Conservation (phyloP, 2,329 filamentous ascomycete species). For the Fusarium equiseti region DNA sequence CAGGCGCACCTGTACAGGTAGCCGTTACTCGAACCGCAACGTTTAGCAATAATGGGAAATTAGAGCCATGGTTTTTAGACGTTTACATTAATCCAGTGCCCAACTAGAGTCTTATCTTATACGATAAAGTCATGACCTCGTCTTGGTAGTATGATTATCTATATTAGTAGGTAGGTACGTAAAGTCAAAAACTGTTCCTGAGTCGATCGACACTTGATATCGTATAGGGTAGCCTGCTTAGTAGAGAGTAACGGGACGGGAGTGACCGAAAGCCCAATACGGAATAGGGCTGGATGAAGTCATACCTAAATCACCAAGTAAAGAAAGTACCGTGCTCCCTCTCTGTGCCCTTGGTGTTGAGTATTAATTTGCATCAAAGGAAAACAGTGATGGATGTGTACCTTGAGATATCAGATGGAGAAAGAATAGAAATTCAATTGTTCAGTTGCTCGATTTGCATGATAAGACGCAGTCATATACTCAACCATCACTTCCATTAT, state of each 20-base stretch:
- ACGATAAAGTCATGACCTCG: background rate
- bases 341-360: background rate
- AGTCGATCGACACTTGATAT: background rate
- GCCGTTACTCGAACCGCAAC: background rate
- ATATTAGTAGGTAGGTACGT: background rate
- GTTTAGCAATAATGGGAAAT: background rate
- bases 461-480: background rate
- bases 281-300: conserved; percentile 47
- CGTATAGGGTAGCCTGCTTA: conserved; percentile 34
- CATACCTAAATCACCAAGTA: conserved; percentile 18
- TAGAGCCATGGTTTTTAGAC: background rate
- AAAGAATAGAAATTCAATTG: background rate
- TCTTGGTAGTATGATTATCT: background rate
- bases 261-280: conserved; percentile 27
- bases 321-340: background rate
- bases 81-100: background rate
- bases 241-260: conserved; percentile 11
- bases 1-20: background rate
- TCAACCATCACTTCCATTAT: background rate
- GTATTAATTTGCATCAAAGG: background rate
- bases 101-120: background rate
- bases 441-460: background rate
- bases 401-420: background rate
- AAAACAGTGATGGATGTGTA: background rate
- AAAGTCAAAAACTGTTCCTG: background rate